These are phyloP conservation scores for Fonsecaea monophora DNA, from an alignment of 2,329 filamentous ascomycete genomes.

Conservation along the genomic window DNA sequence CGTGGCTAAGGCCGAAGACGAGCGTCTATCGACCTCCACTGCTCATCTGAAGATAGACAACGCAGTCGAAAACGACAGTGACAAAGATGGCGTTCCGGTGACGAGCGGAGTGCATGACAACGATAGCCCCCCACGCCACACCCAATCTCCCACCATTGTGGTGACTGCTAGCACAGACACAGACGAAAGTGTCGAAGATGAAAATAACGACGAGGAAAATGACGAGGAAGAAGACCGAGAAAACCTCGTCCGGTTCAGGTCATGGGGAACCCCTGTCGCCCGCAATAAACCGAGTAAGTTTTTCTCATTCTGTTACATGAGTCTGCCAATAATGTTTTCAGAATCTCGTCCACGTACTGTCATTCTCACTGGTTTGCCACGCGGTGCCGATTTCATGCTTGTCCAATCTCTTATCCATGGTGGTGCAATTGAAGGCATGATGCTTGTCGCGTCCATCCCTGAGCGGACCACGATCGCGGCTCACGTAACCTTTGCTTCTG, in stretches of 20 bases:
- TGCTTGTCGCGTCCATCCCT: slow-evolving; percentile 30
- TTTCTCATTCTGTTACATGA: not conserved
- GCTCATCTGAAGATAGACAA: not conserved
- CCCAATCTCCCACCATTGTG: slow-evolving; percentile 23
- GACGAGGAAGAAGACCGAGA: slow-evolving; percentile 42
- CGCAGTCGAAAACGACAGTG: not conserved
- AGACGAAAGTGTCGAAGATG: slow-evolving; percentile 14
- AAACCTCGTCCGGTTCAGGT: slow-evolving; percentile 43
- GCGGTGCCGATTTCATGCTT: slow-evolving; percentile 42
- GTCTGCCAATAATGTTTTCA: slow-evolving; percentile 18
- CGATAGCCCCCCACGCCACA: not conserved
- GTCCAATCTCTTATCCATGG: slow-evolving; percentile 50
- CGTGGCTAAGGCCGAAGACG: not conserved
- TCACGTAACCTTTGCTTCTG: slow-evolving; percentile 47
- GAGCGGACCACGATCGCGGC: slow-evolving; percentile 38
- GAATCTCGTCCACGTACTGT: slow-evolving; percentile 43
- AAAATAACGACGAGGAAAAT: slow-evolving; percentile 19
- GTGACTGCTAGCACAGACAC: slow-evolving; percentile 25
- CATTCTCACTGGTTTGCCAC: slow-evolving; percentile 48
- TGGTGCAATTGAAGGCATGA: slow-evolving; percentile 47
- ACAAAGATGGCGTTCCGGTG: not conserved
- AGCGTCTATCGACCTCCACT: not conserved
- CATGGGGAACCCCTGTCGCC: slow-evolving; percentile 43
- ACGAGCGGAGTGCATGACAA: not conserved
- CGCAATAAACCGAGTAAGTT: slow-evolving; percentile 41